phyloP scores from a whole-genome alignment of 495 filamentous ascomycete species.

The Rhypophila decipiens region DNA sequence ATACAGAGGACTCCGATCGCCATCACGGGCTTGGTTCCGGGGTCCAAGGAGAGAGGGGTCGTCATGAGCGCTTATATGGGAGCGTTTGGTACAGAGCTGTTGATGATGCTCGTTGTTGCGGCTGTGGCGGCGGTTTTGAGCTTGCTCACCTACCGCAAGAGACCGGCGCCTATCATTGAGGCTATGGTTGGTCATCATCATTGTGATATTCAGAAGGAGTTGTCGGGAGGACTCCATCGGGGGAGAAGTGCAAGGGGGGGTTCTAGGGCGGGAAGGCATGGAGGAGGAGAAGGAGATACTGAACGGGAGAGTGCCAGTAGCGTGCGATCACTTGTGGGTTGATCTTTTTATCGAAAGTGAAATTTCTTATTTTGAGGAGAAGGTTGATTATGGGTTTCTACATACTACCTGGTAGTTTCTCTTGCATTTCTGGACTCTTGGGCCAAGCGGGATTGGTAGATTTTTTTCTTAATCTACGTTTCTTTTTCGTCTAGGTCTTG shows the following conservation, averaged over 20 bases:
- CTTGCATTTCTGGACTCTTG: too few relatives aligned
- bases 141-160: slow-evolving; percentile 12
- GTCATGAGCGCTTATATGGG: slow-evolving; percentile 15
- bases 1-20: slow-evolving; percentile 16
- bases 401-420: too few relatives aligned
- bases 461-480: too few relatives aligned
- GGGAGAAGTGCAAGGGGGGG: too few relatives aligned
- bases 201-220: slow-evolving; percentile 5
- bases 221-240: background rate
- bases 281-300: slow-evolving; percentile 10
- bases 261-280: too few relatives aligned
- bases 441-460: too few relatives aligned
- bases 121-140: slow-evolving; percentile 23
- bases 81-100: slow-evolving; percentile 19
- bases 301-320: slow-evolving; percentile 24
- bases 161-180: slow-evolving; percentile 12
- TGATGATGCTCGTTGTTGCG: slow-evolving; percentile 21
- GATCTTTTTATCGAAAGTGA: background rate
- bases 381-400: too few relatives aligned
- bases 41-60: too few relatives aligned
- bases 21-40: too few relatives aligned
- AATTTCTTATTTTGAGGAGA: too few relatives aligned
- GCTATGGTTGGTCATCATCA: slow-evolving; percentile 19
- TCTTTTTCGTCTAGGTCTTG: too few relatives aligned
- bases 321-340: slow-evolving; percentile 17